These are phyloP conservation scores for Tulasnella sp. DNA, from an alignment of 768 basidiomycete species.

Conservation along the genomic window DNA sequence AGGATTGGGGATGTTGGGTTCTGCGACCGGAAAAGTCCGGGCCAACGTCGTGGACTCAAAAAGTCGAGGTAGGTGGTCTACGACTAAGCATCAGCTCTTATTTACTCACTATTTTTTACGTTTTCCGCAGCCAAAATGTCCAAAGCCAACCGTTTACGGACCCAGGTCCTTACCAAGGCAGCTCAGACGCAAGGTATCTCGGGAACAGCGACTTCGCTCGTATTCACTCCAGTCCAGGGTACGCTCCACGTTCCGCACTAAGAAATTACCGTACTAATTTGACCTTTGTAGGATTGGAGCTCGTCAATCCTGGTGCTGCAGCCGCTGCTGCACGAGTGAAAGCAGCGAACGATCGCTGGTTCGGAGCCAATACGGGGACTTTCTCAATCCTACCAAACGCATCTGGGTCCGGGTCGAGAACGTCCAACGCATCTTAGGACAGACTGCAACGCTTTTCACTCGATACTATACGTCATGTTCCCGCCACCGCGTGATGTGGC, in stretches of 20 bases:
- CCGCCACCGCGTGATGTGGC: not conserved
- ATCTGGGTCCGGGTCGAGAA: not conserved
- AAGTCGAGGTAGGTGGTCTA: slow-evolving; percentile 57
- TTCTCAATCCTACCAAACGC: slow-evolving; percentile 29
- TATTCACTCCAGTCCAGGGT: slow-evolving; percentile 95
- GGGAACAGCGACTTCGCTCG: slow-evolving; percentile 83
- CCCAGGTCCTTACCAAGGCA: slow-evolving; percentile 68
- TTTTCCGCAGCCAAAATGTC: slow-evolving; percentile 73
- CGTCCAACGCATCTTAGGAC: not conserved
- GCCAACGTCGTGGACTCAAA: slow-evolving; percentile 80
- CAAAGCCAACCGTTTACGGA: slow-evolving; percentile 84
- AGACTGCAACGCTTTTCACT: not conserved
- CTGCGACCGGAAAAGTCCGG: slow-evolving; percentile 73
- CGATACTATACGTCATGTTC: not conserved
- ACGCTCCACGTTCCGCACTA: not conserved
- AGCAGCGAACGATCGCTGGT: slow-evolving; percentile 97
- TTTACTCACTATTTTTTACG: not conserved
- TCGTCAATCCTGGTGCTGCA: slow-evolving; percentile 75
- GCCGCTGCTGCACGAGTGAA: slow-evolving; percentile 69
- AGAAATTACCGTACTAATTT: not conserved
- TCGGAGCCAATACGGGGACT: slow-evolving; percentile 52
- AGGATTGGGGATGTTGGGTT: slow-evolving; percentile 93
- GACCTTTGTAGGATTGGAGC: slow-evolving; percentile 59
- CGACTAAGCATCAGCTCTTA: not conserved
- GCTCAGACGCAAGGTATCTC: slow-evolving; percentile 35